phyloP scores from a whole-genome alignment of 768 basidiomycete species.

The Suillus brevipes region DNA sequence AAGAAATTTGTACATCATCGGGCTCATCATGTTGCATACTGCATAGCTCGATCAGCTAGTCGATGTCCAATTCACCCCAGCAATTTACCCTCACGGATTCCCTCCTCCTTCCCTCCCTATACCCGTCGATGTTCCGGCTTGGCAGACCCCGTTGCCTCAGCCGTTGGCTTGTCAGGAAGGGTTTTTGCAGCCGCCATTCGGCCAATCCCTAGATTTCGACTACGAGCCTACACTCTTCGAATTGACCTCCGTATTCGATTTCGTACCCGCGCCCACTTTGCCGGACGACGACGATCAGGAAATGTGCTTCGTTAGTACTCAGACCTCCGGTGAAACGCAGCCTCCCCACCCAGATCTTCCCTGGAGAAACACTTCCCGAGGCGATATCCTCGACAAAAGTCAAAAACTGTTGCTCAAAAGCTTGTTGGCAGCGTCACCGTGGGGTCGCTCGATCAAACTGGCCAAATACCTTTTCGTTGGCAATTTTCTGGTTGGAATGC shows the following conservation, averaged over 20 bases:
- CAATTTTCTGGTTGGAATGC: not conserved
- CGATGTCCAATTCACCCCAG: not conserved
- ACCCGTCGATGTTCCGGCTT: not conserved
- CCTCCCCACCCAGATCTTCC: not conserved
- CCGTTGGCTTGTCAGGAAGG: not conserved
- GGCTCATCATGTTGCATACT: not conserved
- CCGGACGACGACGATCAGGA: not conserved
- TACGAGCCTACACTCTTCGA: not conserved
- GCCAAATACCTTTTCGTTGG: not conserved
- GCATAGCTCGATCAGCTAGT: not conserved
- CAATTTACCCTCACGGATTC: not conserved
- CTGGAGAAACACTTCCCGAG: not conserved
- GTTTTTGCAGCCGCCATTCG: not conserved
- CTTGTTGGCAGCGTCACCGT: not conserved
- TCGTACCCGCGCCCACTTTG: not conserved
- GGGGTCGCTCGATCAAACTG: not conserved
- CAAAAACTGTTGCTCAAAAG: not conserved
- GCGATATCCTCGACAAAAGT: not conserved
- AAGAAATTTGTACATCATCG: not conserved
- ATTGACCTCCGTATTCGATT: not conserved
- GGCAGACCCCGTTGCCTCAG: not conserved
- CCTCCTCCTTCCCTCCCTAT: not conserved
- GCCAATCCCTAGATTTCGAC: not conserved
- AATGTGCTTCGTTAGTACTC: not conserved
- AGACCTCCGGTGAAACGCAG: not conserved